Conservation (phyloP, 805 yeast genomes). For the Cyberlindnera amylophila region DNA sequence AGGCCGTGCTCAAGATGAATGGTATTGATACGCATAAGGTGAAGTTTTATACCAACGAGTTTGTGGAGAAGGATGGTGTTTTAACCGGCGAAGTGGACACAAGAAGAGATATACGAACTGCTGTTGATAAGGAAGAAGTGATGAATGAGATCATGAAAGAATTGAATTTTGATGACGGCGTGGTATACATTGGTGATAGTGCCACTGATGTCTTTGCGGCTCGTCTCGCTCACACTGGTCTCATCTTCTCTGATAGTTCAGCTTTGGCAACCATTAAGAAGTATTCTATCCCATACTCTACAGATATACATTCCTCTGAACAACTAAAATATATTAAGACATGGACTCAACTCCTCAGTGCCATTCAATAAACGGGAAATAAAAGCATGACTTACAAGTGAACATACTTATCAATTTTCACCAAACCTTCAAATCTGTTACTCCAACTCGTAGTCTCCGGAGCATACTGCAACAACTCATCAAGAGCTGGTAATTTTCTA, state of each 20-base stretch:
- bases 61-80: constrained; percentile 31
- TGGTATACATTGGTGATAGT: constrained; percentile 60
- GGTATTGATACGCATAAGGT: constrained; percentile 26
- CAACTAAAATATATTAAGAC: constrained; percentile 20
- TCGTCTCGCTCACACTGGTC: constrained; percentile 43
- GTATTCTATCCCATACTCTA: constrained; percentile 22
- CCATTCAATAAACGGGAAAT: background rate
- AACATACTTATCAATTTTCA: constrained; percentile 50
- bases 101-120: constrained; percentile 41
- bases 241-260: constrained; percentile 40
- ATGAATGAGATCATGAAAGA: constrained; percentile 22
- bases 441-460: constrained; percentile 65
- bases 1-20: constrained; percentile 24
- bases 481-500: constrained; percentile 62
- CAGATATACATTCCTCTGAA: constrained; percentile 15
- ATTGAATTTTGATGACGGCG: constrained; percentile 14
- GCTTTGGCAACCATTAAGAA: constrained; percentile 27
- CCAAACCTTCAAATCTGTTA: constrained; percentile 65
- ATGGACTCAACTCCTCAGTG: constrained; percentile 20
- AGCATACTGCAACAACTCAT: constrained; percentile 63
- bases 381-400: constrained; percentile 35
- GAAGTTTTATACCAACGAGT: constrained; percentile 46
- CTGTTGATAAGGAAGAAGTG: constrained; percentile 43
- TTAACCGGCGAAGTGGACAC: constrained; percentile 8
- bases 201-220: constrained; percentile 53